Base-by-base conservation (phyloP, 345 rosid species). In the Isatis tinctoria region DNA sequence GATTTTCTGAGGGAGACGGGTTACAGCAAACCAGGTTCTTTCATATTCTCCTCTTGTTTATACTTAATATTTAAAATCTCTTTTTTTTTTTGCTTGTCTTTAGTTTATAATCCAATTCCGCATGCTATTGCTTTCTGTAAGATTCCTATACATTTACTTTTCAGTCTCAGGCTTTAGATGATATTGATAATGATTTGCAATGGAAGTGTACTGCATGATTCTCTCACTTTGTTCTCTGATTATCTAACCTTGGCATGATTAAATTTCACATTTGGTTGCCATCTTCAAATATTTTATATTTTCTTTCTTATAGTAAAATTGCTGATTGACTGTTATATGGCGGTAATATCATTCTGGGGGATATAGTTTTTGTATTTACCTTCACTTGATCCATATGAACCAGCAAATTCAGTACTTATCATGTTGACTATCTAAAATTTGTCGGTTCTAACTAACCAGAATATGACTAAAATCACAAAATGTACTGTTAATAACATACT, bases 1-100 rank as follows among this genome's bases (percentile, higher is more conserved):
- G 30, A 60, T 30, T 67, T 24, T 35, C 58, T 10, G 30, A 65
- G 51, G 45, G 47, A 54, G 54, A 45, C 35, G 33, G 65, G 70
- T 26, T 75, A 59, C 47, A 60, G 10, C 52, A 75, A 53, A 52
- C 17, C 59, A 75, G 74, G 74, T 61, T 75, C 27, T 28, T 37
- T 66, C 17, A 1, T n/a, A 20, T 4, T 67, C 28, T 68, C 16
- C 20, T 51, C 28, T 60, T 60, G 2, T 8, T 4, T 60, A 48
- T 4, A 20, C 67, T 39, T 66, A 1, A 74, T 44, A 57, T 35
- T 33, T 26, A 59, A 64, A 6, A 32, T 28, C 4, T 32, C 24
- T 13, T 36, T 28, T 14, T 1, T 13, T 36, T 28, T 14, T 1
- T 18, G 49, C 14, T 39, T 48, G 28, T 39, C 57, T 67, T 14